Evolutionary conservation across 768 basidiomycete species (phyloP).

Genomic region (Tremella yokohamensis): DNA sequence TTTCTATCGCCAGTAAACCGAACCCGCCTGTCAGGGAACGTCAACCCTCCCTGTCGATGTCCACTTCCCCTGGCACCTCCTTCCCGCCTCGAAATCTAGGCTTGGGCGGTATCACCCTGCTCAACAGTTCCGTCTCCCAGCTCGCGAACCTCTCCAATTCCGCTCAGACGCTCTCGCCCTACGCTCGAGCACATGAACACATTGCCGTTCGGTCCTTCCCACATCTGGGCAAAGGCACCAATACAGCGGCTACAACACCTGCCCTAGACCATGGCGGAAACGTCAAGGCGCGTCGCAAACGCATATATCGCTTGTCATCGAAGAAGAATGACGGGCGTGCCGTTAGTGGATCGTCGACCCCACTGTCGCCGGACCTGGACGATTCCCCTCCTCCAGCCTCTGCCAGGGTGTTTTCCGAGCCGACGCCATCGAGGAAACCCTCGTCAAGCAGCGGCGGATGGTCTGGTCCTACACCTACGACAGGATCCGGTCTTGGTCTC

Average conservation of each 20-base stretch:
- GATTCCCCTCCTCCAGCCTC: not conserved
- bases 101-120: constrained; percentile 42
- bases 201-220: constrained; percentile 89
- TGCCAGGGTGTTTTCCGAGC: not conserved
- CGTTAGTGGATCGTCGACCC: not conserved
- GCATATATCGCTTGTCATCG: constrained; percentile 62
- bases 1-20: constrained; percentile 14
- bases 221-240: constrained; percentile 47
- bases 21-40: not conserved
- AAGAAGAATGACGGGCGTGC: constrained; percentile 30
- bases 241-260: not conserved
- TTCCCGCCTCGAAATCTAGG: constrained; percentile 37
- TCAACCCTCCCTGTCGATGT: constrained; percentile 7
- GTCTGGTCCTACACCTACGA: not conserved
- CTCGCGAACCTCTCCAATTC: constrained; percentile 79
- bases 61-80: constrained; percentile 30
- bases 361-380: not conserved
- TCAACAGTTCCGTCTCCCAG: constrained; percentile 75
- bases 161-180: constrained; percentile 90
- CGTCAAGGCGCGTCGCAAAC: constrained; percentile 71
- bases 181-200: constrained; percentile 82
- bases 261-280: constrained; percentile 53
- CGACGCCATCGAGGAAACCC: constrained; percentile 4
- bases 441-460: constrained; percentile 2
- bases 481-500: not conserved